Conservation (phyloP, 1,284 basidiomycete genomes). For the Entoloma clypeatum region DNA sequence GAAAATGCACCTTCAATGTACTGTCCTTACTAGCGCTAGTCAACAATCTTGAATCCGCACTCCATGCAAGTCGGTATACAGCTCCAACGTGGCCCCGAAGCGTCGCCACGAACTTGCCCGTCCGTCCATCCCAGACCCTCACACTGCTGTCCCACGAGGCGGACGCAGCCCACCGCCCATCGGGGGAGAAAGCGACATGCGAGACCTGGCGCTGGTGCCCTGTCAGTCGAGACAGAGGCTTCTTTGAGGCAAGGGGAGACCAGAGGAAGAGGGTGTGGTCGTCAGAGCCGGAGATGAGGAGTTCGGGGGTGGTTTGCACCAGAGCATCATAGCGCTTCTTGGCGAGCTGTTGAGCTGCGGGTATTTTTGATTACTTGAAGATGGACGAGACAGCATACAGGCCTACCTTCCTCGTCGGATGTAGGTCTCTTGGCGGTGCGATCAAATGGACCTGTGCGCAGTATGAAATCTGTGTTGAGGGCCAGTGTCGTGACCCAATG, state of each 20-base stretch:
- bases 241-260: slow-evolving; percentile 73
- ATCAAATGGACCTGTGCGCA: slow-evolving; percentile 89
- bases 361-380: neutral
- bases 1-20: slow-evolving; percentile 77
- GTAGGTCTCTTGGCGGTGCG: slow-evolving; percentile 74
- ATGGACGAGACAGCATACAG: neutral
- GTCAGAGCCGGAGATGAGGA: slow-evolving; percentile 91
- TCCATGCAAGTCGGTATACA: slow-evolving; percentile 95
- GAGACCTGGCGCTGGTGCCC: slow-evolving; percentile 96
- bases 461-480: slow-evolving; percentile 91
- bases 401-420: slow-evolving; percentile 74
- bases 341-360: slow-evolving; percentile 69
- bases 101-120: slow-evolving; percentile 91
- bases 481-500: slow-evolving; percentile 99
- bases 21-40: slow-evolving; percentile 95
- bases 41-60: slow-evolving; percentile 87
- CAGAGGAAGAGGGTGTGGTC: slow-evolving; percentile 95
- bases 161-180: slow-evolving; percentile 88
- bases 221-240: slow-evolving; percentile 84
- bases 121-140: slow-evolving; percentile 90
- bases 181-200: slow-evolving; percentile 94
- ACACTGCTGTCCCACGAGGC: slow-evolving; percentile 93
- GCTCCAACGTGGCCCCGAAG: slow-evolving; percentile 92
- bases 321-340: slow-evolving; percentile 72
- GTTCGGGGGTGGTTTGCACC: slow-evolving; percentile 68